These are phyloP conservation scores for Scleromitrula shiraiana DNA, from an alignment of 2,329 filamentous ascomycete species.

Conservation along the genomic window DNA sequence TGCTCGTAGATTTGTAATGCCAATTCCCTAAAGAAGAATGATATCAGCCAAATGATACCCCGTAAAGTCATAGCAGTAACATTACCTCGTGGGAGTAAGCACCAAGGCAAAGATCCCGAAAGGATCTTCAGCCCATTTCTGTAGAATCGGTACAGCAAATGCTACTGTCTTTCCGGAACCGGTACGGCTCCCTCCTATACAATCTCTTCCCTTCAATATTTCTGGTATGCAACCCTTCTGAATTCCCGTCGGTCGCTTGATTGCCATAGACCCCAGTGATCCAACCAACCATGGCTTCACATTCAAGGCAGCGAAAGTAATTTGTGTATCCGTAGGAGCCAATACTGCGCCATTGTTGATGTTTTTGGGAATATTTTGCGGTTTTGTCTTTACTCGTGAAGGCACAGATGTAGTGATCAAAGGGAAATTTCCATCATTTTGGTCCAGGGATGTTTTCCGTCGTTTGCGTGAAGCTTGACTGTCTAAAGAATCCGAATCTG, in stretches of 20 bases:
- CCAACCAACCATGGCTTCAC: conserved; percentile 83
- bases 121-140: conserved; percentile 88
- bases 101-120: conserved; percentile 85
- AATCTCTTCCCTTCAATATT: conserved; percentile 84
- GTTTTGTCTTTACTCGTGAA: conserved; percentile 24
- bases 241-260: conserved; percentile 83
- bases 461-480: conserved; percentile 27
- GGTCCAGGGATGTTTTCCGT: conserved; percentile 21
- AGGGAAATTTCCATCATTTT: conserved; percentile 14
- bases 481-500: conserved; percentile 29
- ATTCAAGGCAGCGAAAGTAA: conserved; percentile 63
- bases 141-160: conserved; percentile 88
- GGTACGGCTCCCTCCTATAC: conserved; percentile 88
- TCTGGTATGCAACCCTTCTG: conserved; percentile 89
- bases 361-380: conserved; percentile 3
- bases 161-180: conserved; percentile 97
- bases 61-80: conserved; percentile 4
- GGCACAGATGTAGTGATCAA: conserved; percentile 20
- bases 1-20: conserved; percentile 96
- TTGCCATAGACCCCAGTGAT: conserved; percentile 69
- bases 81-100: conserved; percentile 75
- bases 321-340: conserved; percentile 47
- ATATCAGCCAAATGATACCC: conserved; percentile 12
- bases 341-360: conserved; percentile 30
- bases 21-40: conserved; percentile 55